phyloP scores from a whole-genome alignment of 2,329 filamentous ascomycete genomes.

The Fusarium poae region DNA sequence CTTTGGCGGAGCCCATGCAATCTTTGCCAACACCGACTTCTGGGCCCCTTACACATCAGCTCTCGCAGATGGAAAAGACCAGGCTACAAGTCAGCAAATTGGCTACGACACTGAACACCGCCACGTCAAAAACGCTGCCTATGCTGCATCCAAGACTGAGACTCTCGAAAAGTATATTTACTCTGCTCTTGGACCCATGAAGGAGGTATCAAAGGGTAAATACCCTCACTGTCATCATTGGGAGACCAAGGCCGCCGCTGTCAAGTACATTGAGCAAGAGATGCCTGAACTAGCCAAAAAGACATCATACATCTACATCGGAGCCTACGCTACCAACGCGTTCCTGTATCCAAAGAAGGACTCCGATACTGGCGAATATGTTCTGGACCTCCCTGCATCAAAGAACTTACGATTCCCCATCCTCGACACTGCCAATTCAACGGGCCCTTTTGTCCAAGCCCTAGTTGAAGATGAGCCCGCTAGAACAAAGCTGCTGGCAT shows the following conservation, averaged over 20 bases:
- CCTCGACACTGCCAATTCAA: constrained; percentile 55
- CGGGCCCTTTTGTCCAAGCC: constrained; percentile 59
- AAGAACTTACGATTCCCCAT: constrained; percentile 54
- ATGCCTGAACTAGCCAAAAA: constrained; percentile 59
- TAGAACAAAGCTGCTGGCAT: constrained; percentile 60
- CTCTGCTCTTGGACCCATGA: constrained; percentile 63
- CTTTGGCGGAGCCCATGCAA: constrained; percentile 59
- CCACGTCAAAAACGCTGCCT: constrained; percentile 66
- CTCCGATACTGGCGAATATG: constrained; percentile 48
- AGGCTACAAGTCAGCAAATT: constrained; percentile 53
- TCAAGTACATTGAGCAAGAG: constrained; percentile 57
- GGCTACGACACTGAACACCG: constrained; percentile 61
- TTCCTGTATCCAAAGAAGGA: constrained; percentile 47
- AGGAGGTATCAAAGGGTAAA: constrained; percentile 58
- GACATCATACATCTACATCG: constrained; percentile 49
- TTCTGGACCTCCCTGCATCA: constrained; percentile 49
- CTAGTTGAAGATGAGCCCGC: constrained; percentile 57
- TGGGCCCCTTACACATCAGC: constrained; percentile 60
- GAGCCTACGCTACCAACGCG: constrained; percentile 41
- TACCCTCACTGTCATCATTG: constrained; percentile 62
- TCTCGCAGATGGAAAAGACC: constrained; percentile 53
- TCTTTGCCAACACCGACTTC: constrained; percentile 68
- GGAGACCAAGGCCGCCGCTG: constrained; percentile 64
- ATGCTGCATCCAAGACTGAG: constrained; percentile 59
- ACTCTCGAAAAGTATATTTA: constrained; percentile 61